Conservation (phyloP, 2,329 filamentous ascomycete species). For the Trichoderma harzianum region DNA sequence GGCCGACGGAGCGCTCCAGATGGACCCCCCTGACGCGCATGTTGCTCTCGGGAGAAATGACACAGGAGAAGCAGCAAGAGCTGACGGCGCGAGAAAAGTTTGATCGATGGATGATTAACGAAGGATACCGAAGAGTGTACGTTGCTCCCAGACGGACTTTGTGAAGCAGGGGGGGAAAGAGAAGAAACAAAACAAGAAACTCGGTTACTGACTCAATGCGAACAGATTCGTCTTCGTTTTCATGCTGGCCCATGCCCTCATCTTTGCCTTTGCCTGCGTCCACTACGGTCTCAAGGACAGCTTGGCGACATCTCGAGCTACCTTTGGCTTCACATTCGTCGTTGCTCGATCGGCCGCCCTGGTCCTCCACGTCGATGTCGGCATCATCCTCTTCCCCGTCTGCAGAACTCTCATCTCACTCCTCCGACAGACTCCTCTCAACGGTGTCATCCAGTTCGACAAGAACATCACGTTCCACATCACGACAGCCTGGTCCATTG, state of each 20-base stretch:
- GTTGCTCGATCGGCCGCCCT: slow-evolving; percentile 74
- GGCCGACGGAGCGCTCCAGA: slow-evolving; percentile 67
- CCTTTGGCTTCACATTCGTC: slow-evolving; percentile 72
- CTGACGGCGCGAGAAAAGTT: slow-evolving; percentile 69
- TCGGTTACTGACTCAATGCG: slow-evolving; percentile 15
- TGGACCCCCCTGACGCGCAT: slow-evolving; percentile 80
- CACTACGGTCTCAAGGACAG: slow-evolving; percentile 78
- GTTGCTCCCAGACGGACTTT: slow-evolving; percentile 32
- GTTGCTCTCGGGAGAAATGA: slow-evolving; percentile 80
- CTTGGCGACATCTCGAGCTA: slow-evolving; percentile 60
- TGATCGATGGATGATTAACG: slow-evolving; percentile 86
- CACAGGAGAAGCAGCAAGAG: slow-evolving; percentile 66
- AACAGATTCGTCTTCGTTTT: slow-evolving; percentile 73
- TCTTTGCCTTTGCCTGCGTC: slow-evolving; percentile 77
- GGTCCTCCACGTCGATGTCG: slow-evolving; percentile 77
- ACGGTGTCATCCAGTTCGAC: slow-evolving; percentile 84
- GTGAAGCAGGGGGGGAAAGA: no score
- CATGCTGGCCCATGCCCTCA: slow-evolving; percentile 67
- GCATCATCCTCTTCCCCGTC: slow-evolving; percentile 74
- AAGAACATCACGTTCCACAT: slow-evolving; percentile 91
- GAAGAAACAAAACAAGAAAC: background rate
- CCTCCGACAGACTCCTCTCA: slow-evolving; percentile 73
- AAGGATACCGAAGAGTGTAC: slow-evolving; percentile 76
- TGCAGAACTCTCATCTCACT: slow-evolving; percentile 82
- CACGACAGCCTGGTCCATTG: slow-evolving; percentile 79